Base-by-base conservation (phyloP, 2,329 filamentous ascomycete species). In the Hypoxylon sp. region DNA sequence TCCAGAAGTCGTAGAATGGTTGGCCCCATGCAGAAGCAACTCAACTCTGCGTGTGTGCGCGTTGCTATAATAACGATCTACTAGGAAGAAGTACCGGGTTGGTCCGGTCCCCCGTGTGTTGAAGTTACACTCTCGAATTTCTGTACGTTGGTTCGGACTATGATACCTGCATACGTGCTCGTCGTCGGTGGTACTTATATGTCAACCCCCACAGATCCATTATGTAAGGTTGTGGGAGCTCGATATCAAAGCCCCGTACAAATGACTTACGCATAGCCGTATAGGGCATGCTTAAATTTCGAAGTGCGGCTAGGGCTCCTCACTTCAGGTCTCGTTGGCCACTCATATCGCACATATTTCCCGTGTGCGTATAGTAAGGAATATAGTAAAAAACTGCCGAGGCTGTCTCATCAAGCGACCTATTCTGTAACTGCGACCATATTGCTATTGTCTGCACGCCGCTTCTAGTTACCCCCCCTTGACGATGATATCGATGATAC, bases 71-170 rank as follows among this genome's bases (percentile, higher is more conserved):
- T 66, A 68, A 66, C 65, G 65, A 70, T 70, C 68, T 70, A 70
- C 68, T 70, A 70, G 68, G 68, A 70, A 70, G 62, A 65, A 66
- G 68, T 70, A 70, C 68, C 68, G 68, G 68, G 68, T 70, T 70
- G 65, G 63, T 63, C 65, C 68, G 68, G 54, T 59, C 65, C 65
- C 68, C 68, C 53, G 68, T 70, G 62, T 70, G 65, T 63, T 62
- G 29, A 68, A 70, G 68, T 70, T 68, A 35, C 68, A 70, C 65
- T 68, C 56, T 63, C 51, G 56, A 31, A 33, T 39, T 55, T 55
- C 61, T 61, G 62, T 63, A 70, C 58, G 68, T 70, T 70, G 68
- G 68, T 68, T 61, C 62, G 60, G 65, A 62, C 65, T n/a, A 65
- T 61, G 65, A 71, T 67, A 65, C 69, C 57, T 67, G 65, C 65